Evolutionary conservation across 2,329 filamentous ascomycete species (phyloP).

Genomic region (Ustulina deusta): DNA sequence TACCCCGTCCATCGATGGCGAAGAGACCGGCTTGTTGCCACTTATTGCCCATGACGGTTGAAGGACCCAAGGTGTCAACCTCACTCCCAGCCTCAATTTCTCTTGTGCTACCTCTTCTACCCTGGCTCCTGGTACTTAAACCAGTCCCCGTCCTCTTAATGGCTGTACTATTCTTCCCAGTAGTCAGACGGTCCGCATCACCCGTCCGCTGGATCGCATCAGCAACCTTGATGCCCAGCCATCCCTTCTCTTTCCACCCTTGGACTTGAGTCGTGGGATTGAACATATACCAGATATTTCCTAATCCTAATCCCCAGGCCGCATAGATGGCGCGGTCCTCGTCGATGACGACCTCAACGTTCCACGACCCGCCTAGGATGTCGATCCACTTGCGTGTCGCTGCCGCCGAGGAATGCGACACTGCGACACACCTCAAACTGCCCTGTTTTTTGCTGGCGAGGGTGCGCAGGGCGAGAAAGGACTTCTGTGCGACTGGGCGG

Average conservation of each 20-base stretch:
- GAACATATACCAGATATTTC: conserved; percentile 63
- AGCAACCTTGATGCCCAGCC: conserved; percentile 65
- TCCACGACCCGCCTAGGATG: conserved; percentile 68
- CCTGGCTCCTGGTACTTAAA: conserved; percentile 21
- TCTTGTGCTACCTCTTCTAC: conserved; percentile 46
- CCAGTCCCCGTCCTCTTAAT: conserved; percentile 53
- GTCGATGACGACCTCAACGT: conserved; percentile 67
- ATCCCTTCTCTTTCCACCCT: conserved; percentile 66
- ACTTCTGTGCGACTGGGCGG: conserved; percentile 64
- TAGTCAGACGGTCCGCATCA: conserved; percentile 41
- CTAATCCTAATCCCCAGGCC: conserved; percentile 68
- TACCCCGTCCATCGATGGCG: conserved; percentile 62
- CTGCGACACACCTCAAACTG: conserved; percentile 66
- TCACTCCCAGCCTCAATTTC: conserved; percentile 54
- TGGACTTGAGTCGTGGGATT: conserved; percentile 65
- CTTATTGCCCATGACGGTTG: conserved; percentile 65
- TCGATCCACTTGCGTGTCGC: conserved; percentile 68
- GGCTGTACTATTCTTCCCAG: conserved; percentile 48
- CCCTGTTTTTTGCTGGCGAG: conserved; percentile 64
- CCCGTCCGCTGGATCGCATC: conserved; percentile 57
- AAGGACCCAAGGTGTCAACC: conserved; percentile 53
- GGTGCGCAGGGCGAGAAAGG: conserved; percentile 67
- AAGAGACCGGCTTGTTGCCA: conserved; percentile 68
- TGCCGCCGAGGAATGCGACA: conserved; percentile 68
- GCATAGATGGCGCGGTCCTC: conserved; percentile 68